Base-by-base conservation (phyloP, 148 eudicot genomes). In the Vaccinium myrtillus region DNA sequence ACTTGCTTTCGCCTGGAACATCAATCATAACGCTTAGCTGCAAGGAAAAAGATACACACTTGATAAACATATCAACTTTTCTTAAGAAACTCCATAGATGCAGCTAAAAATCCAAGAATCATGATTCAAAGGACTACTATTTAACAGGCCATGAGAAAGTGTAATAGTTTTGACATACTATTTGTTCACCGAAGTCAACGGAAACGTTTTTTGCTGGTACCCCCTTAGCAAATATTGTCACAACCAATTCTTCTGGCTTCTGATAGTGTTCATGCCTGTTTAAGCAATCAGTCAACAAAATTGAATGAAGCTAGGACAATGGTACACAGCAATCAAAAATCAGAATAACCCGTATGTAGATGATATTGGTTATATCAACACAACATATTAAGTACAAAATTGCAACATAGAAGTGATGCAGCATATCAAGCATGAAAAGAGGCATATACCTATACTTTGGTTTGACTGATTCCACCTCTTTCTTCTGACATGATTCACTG, bases 151-250 rank as follows among this genome's bases (percentile, higher is more conserved):
- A 30, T 48, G 18, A 6, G 55, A 32, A n/a, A 75, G 8, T 43
- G 49, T 16, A 46, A 50, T 2, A 83, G 50, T 61, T 61, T 48
- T 61, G 53, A 30, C 86, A 53, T 78, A 84, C 86, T 50, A 78
- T 84, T 46, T 84, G 86, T 67, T 84, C 86, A 50, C 86, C 86
- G 9, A 50, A 84, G 50, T 84, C 77, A 14, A 84, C 27, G 46
- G 21, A 51, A 58, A 65, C 83, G 59, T 80, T 85, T 8, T 73
- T 27, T 71, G 79, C 79, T 43, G 79, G 86, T 80, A 85, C 19
- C 0, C 86, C 83, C 83, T 85, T 85, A 8, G 86, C 86, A 85
- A 85, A 85, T 85, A 85, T 80, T 39, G 86, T 80, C 6, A 85
- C 71, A 48, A 85, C 86, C 46, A 85, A 75, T 85, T 85, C 79